A percentile compares a stretch with the other conserved stretches of the same genome.
Evolutionary conservation across 495 filamentous ascomycete species (phyloP).

Genomic region (Hyaloscypha bicolor): DNA sequence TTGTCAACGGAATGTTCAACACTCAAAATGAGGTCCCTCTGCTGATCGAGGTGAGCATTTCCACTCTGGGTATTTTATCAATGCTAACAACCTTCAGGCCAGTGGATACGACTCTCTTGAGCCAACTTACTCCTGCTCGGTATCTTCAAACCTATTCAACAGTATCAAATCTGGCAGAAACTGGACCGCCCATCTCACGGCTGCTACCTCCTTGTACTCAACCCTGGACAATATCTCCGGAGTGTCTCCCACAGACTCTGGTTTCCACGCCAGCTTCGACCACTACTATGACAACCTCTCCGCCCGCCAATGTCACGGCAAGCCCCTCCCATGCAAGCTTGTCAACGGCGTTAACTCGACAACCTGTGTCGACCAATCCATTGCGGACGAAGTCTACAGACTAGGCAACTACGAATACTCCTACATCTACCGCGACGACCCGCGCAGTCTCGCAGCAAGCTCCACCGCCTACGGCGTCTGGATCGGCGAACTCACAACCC

Average conservation of each 20-base stretch:
- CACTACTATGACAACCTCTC: slow-evolving; percentile 78
- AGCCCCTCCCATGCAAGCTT: slow-evolving; percentile 62
- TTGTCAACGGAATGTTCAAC: slow-evolving; percentile 62
- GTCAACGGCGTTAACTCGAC: slow-evolving; percentile 41
- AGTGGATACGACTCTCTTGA: slow-evolving; percentile 63
- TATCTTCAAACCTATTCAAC: slow-evolving; percentile 46
- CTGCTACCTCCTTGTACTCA: slow-evolving; percentile 49
- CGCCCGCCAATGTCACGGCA: slow-evolving; percentile 65
- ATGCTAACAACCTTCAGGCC: slow-evolving; percentile 30
- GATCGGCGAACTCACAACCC: slow-evolving; percentile 62
- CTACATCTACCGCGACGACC: slow-evolving; percentile 64
- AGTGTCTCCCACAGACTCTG: slow-evolving; percentile 49
- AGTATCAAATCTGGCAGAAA: slow-evolving; percentile 41
- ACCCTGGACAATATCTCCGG: slow-evolving; percentile 62
- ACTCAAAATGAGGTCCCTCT: slow-evolving; percentile 44
- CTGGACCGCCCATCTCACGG: slow-evolving; percentile 62
- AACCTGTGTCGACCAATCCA: slow-evolving; percentile 56
- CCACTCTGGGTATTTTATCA: not conserved
- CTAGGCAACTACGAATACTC: slow-evolving; percentile 72
- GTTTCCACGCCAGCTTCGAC: slow-evolving; percentile 66
- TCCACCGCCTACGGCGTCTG: slow-evolving; percentile 61
- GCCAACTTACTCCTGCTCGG: slow-evolving; percentile 60
- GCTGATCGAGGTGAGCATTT: slow-evolving; percentile 41
- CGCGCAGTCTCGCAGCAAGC: slow-evolving; percentile 55
- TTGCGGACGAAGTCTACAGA: slow-evolving; percentile 64